phyloP scores from a whole-genome alignment of 2,329 filamentous ascomycete genomes.

The Aspergillus clavatus region DNA sequence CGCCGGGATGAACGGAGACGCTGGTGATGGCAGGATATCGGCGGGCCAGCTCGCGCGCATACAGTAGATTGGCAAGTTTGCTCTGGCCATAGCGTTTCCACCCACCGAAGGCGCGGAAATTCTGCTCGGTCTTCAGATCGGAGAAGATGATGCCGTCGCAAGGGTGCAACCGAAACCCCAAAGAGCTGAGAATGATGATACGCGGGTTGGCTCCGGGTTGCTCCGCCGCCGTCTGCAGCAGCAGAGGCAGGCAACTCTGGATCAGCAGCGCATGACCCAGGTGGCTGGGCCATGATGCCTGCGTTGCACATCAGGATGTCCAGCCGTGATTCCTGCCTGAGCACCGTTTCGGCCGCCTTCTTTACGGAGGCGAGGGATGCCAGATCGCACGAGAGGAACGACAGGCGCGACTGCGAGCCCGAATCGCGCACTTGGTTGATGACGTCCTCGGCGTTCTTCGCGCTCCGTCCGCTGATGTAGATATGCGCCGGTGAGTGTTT shows the following conservation, averaged over 20 bases:
- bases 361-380: constrained; percentile 43
- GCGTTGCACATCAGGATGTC: constrained; percentile 48
- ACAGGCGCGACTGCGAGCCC: constrained; percentile 21
- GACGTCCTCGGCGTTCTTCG: constrained; percentile 29
- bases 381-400: constrained; percentile 44
- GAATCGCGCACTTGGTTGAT: constrained; percentile 34
- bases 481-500: constrained; percentile 36
- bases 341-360: constrained; percentile 37
- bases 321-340: constrained; percentile 30
- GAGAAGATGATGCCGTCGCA: constrained; percentile 13
- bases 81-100: constrained; percentile 42
- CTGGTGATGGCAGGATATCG: constrained; percentile 35
- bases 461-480: constrained; percentile 33
- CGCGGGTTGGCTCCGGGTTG: not conserved
- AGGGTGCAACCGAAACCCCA: constrained; percentile 2
- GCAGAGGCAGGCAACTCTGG: constrained; percentile 9
- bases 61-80: constrained; percentile 48
- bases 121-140: constrained; percentile 7
- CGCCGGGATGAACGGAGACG: constrained; percentile 41
- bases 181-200: constrained; percentile 10
- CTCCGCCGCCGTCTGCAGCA: constrained; percentile 3
- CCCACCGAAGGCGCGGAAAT: constrained; percentile 10
- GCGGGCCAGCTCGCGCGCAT: constrained; percentile 37
- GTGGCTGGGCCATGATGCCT: constrained; percentile 41
- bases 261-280: not conserved